Evolutionary conservation across 139 green algal genomes (phyloP), one percentile per base, ranked within the genome.

Genomic region (Zygnema circumcarinatum): DNA sequence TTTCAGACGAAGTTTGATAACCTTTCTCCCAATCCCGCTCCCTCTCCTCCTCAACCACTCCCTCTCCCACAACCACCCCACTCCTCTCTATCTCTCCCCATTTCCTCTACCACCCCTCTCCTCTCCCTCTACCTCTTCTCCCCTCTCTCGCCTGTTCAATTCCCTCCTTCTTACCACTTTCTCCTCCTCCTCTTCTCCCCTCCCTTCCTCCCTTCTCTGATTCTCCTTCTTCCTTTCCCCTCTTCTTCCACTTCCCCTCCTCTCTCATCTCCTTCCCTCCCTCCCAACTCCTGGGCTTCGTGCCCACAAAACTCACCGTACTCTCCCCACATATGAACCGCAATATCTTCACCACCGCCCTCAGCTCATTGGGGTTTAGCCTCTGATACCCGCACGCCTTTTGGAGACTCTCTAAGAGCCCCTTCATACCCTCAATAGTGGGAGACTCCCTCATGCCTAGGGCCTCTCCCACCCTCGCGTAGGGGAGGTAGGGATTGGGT

Each of bases 331-430:
- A 74, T 22, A 94, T 22, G 40, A 87, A 82, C 0, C 25, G 32
- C 76, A 95, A 87, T 52, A 94, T 83, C 0, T 90, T 79, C 69
- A 94, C 25, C 1, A 92, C 89, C 20, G 93, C 87, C 21, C 38
- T 54, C 35, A 90, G 67, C 88, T 95, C 89, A 85, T 95, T 95
- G 32, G 88, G 81, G 67, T 92, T 94, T 3, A 95, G 88, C 32
- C 78, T 52, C 41, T 84, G 72, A 1, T 76, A 33, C 2, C 79
- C 81, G 3, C 53, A 21, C 41, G 69, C 32, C 3, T 29, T 56
- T 0, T 84, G 56, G 74, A 94, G 29, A 7, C 56, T 75, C 36
- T 56, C 75, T 22, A 94, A 76, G 25, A 84, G 67, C 32, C 25
- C 29, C 32, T 79, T 62, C 41, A 90, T 74, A 76, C 75, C 79